Evolutionary conservation across 1,139 yeast genomes (phyloP).

Genomic region (Zygosaccharomyces sapae): DNA sequence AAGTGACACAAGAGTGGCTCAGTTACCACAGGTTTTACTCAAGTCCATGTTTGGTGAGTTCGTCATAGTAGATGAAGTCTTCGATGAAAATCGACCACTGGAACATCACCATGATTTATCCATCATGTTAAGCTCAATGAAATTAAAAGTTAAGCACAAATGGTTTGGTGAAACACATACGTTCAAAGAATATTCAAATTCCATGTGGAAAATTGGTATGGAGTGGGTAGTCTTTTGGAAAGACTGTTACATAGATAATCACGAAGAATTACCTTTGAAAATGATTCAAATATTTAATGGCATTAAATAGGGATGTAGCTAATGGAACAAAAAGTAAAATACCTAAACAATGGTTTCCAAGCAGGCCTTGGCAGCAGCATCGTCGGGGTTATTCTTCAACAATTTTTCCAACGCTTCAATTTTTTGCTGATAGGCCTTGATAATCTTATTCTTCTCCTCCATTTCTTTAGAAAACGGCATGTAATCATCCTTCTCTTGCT

Average conservation of each 20-base stretch:
- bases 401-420: constrained; percentile 21
- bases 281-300: background rate
- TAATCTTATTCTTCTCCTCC: constrained; percentile 25
- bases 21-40: constrained; percentile 18
- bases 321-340: background rate
- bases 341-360: background rate
- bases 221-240: constrained; percentile 21
- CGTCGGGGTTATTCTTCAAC: constrained; percentile 8
- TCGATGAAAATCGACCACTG: constrained; percentile 13
- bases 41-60: constrained; percentile 12
- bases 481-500: background rate
- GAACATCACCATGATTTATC: constrained; percentile 9
- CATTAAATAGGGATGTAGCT: constrained; percentile 1
- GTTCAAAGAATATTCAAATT: constrained; percentile 1
- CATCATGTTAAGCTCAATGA: constrained; percentile 10
- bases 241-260: constrained; percentile 17
- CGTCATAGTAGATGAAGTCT: constrained; percentile 17
- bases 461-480: constrained; percentile 12
- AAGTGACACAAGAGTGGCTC: constrained; percentile 4
- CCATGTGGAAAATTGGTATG: constrained; percentile 9
- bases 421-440: constrained; percentile 25
- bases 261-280: constrained; percentile 6
- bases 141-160: constrained; percentile 11
- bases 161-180: constrained; percentile 6
- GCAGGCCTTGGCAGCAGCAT: background rate